A percentile compares a stretch with the other conserved stretches of the same genome.
Evolutionary conservation across 2,329 filamentous ascomycete species (phyloP).

Genomic region (Fusarium nisikadoi): DNA sequence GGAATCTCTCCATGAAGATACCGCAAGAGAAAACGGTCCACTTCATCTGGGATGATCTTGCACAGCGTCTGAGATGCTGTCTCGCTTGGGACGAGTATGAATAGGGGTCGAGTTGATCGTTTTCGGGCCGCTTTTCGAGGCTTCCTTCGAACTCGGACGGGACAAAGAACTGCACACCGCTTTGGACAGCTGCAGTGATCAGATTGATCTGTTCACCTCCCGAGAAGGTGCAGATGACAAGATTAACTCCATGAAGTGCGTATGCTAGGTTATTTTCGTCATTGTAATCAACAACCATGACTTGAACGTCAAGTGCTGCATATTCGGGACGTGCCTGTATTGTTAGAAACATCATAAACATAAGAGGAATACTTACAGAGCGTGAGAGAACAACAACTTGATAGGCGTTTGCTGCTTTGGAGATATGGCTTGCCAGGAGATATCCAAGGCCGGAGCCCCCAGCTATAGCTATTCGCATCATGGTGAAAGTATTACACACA

Average conservation of each 20-base stretch:
- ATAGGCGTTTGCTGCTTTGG: slow-evolving; percentile 67
- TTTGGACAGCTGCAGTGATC: slow-evolving; percentile 75
- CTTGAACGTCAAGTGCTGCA: slow-evolving; percentile 68
- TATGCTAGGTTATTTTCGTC: slow-evolving; percentile 68
- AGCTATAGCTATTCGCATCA: slow-evolving; percentile 62
- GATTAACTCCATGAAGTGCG: slow-evolving; percentile 76
- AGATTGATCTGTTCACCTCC: slow-evolving; percentile 74
- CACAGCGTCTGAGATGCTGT: slow-evolving; percentile 65
- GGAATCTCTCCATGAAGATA: slow-evolving; percentile 80
- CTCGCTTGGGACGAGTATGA: slow-evolving; percentile 63
- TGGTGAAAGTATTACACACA: slow-evolving; percentile 33
- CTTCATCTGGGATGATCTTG: slow-evolving; percentile 61
- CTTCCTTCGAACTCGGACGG: slow-evolving; percentile 81
- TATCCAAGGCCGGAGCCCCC: slow-evolving; percentile 59
- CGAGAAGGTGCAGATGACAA: slow-evolving; percentile 79
- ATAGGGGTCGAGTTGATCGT: slow-evolving; percentile 71
- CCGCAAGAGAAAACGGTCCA: slow-evolving; percentile 80
- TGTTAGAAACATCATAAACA: slow-evolving; percentile 27
- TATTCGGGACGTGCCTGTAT: slow-evolving; percentile 65
- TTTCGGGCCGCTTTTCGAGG: slow-evolving; percentile 61
- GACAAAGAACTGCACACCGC: slow-evolving; percentile 74
- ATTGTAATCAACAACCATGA: slow-evolving; percentile 75
- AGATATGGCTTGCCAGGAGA: slow-evolving; percentile 64
- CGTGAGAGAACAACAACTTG: slow-evolving; percentile 77
- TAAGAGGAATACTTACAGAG: slow-evolving; percentile 43